A percentile compares a stretch with the other conserved stretches of the same genome.
These are phyloP conservation scores for Acanthamoeba culbertsoni DNA, from an alignment of 208 protist species.

Conservation along the genomic window DNA sequence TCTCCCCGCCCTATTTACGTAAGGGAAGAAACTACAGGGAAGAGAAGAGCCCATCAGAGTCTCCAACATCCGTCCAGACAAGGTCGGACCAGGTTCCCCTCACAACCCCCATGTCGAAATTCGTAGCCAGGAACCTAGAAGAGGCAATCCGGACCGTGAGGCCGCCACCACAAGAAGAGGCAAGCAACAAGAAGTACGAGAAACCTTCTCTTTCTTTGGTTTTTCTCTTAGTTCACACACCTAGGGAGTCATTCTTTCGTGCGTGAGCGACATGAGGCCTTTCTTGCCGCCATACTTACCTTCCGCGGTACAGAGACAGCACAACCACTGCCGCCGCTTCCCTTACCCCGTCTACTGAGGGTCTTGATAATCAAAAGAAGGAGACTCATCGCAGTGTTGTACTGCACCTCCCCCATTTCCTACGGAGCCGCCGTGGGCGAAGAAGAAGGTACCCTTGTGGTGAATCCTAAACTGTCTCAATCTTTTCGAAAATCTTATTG, in stretches of 20 bases:
- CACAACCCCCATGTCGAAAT: neutral
- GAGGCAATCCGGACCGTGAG: neutral
- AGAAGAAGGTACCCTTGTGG: neutral
- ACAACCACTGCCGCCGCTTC: neutral
- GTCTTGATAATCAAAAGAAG: neutral
- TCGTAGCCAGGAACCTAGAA: neutral
- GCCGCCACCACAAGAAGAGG: neutral
- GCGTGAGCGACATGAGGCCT: neutral
- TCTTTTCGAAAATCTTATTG: neutral
- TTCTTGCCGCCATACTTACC: too few species aligned
- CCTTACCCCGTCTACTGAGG: neutral
- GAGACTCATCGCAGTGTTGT: neutral
- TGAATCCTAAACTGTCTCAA: neutral
- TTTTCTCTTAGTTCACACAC: neutral
- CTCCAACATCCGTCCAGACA: neutral
- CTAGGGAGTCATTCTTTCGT: neutral
- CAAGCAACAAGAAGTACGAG: neutral
- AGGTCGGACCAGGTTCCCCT: neutral
- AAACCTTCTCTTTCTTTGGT: neutral
- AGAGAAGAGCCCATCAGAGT: neutral
- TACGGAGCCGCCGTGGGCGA: neutral
- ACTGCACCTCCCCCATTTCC: neutral
- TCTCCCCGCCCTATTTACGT: too few species aligned
- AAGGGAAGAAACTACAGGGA: neutral
- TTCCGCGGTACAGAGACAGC: too few species aligned